phyloP scores from a whole-genome alignment of 805 yeast genomes.

The Candida qinlingensis region DNA sequence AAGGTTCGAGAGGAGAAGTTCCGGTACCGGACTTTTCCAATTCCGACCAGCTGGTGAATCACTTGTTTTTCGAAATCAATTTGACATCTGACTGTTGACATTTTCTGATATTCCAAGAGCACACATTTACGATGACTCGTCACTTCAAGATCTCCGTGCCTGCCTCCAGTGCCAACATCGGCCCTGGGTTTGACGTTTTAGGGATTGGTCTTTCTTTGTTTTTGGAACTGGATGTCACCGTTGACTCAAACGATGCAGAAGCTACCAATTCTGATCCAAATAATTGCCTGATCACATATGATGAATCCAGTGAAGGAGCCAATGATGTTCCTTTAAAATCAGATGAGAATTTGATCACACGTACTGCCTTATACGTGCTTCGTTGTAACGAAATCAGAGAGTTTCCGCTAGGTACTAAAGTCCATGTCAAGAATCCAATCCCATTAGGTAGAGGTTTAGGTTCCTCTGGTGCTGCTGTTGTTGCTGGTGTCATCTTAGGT shows the following conservation, averaged over 20 bases:
- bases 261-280: conserved; percentile 55
- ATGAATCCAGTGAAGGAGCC: conserved; percentile 70
- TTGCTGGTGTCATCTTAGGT: conserved; percentile 90
- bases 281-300: conserved; percentile 66
- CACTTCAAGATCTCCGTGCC: conserved; percentile 72
- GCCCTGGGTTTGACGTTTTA: conserved; percentile 96
- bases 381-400: conserved; percentile 71
- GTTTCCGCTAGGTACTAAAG: conserved; percentile 80
- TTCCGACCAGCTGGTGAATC: too few species aligned
- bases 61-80: too few species aligned
- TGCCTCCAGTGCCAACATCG: conserved; percentile 96
- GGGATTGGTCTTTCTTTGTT: conserved; percentile 83
- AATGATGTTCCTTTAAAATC: conserved; percentile 72
- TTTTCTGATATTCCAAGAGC: too few species aligned
- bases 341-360: conserved; percentile 80
- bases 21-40: too few species aligned
- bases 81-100: too few species aligned
- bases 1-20: too few species aligned
- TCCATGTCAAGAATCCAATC: conserved; percentile 83
- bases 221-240: conserved; percentile 61
- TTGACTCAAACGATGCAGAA: conserved; percentile 45
- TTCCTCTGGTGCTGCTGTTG: conserved; percentile 97
- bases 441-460: conserved; percentile 97
- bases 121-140: conserved; percentile 31
- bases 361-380: conserved; percentile 87